Percentiles rank a stretch among this genome's conserved stretches.
These are phyloP conservation scores for Polyplosphaeria fusca DNA, from an alignment of 495 filamentous ascomycete genomes.

Conservation along the genomic window DNA sequence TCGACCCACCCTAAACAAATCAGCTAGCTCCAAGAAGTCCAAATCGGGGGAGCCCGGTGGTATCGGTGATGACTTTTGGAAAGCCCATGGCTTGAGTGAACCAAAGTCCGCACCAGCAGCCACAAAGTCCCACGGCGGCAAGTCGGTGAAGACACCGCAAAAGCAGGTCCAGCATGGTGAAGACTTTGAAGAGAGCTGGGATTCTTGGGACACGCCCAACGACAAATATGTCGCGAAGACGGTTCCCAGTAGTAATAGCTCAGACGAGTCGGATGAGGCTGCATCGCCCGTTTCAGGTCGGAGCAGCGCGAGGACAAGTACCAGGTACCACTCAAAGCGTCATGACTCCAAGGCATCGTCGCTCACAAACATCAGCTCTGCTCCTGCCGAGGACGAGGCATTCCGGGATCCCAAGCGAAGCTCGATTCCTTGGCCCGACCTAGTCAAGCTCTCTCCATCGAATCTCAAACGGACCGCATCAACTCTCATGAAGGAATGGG, in stretches of 20 bases:
- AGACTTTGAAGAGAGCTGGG: constrained; percentile 34
- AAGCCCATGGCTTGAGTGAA: constrained; percentile 37
- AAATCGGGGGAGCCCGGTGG: constrained; percentile 8
- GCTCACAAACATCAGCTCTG: constrained; percentile 26
- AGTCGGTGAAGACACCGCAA: constrained; percentile 30
- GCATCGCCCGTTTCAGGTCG: constrained; percentile 28
- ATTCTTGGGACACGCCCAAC: constrained; percentile 38
- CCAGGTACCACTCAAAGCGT: constrained; percentile 26
- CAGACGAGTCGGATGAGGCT: constrained; percentile 29
- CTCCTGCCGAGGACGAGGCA: constrained; percentile 11
- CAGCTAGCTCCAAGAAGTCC: constrained; percentile 19
- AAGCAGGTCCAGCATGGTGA: constrained; percentile 18
- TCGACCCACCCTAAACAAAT: constrained; percentile 13
- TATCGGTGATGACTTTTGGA: constrained; percentile 40
- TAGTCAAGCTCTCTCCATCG: constrained; percentile 62
- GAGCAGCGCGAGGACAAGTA: constrained; percentile 34
- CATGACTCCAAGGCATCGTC: constrained; percentile 23
- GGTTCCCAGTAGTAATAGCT: constrained; percentile 15
- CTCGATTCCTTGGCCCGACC: constrained; percentile 65
- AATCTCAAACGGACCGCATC: constrained; percentile 68
- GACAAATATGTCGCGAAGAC: constrained; percentile 25
- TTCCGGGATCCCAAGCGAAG: constrained; percentile 46
- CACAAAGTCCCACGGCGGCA: constrained; percentile 30
- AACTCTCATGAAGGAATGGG: constrained; percentile 77
- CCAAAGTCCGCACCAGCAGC: constrained; percentile 17